These are phyloP conservation scores for Amanita brunnescens DNA, from an alignment of 768 basidiomycete species.

Conservation along the genomic window DNA sequence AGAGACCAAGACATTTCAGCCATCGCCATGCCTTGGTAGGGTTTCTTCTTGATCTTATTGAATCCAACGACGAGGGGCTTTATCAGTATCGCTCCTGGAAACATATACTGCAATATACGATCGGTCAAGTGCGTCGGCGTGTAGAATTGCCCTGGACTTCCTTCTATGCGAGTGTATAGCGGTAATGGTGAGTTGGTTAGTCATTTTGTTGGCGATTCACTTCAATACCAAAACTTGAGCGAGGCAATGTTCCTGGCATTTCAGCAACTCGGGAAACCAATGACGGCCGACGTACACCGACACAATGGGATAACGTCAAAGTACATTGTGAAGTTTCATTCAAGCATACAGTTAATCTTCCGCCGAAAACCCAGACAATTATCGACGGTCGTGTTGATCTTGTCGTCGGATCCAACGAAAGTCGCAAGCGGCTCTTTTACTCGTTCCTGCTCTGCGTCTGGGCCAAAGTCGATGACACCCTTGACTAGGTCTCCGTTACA, in stretches of 20 bases:
- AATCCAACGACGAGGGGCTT: neutral
- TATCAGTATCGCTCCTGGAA: conserved; percentile 6
- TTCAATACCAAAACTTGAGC: too few species aligned
- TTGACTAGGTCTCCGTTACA: conserved; percentile 9
- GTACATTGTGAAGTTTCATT: neutral
- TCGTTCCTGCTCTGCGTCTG: conserved; percentile 12
- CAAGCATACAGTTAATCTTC: too few species aligned
- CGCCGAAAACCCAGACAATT: too few species aligned
- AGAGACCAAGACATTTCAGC: conserved; percentile 6
- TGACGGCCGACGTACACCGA: conserved; percentile 1
- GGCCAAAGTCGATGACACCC: conserved; percentile 9
- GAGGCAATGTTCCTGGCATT: too few species aligned
- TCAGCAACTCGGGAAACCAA: too few species aligned
- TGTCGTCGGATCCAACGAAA: neutral
- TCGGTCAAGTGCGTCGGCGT: conserved; percentile 9
- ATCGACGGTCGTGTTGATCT: neutral
- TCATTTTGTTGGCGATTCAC: too few species aligned
- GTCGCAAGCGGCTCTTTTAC: conserved; percentile 8
- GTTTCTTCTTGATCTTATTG: neutral
- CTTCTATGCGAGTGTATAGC: conserved; percentile 9
- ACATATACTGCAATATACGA: conserved; percentile 11
- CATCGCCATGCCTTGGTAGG: conserved; percentile 8
- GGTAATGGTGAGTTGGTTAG: conserved; percentile 2
- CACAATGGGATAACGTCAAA: conserved; percentile 12
- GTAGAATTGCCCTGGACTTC: conserved; percentile 11